These are phyloP conservation scores for Antarctomyces pellizariae DNA, from an alignment of 495 filamentous ascomycete genomes.

Conservation along the genomic window DNA sequence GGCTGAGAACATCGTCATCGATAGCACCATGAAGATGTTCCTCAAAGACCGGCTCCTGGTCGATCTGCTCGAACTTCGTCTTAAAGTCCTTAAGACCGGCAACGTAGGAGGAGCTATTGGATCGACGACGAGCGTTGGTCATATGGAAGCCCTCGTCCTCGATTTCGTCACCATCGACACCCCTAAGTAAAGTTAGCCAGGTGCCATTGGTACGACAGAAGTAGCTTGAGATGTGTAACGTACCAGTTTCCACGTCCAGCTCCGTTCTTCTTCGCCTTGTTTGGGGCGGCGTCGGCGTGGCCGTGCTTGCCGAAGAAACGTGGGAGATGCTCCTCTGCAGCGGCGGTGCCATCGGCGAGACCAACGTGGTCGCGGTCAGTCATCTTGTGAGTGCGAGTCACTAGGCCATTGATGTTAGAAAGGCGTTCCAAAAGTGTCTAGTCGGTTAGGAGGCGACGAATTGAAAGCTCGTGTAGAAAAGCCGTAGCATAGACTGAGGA, in stretches of 20 bases:
- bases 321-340: conserved; percentile 47
- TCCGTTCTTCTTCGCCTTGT: conserved; percentile 92
- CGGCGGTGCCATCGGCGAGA: conserved; percentile 36
- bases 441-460: no score
- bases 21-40: conserved; percentile 45
- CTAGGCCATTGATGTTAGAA: no score
- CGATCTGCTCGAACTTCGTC: conserved; percentile 75
- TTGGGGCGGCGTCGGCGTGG: conserved; percentile 57
- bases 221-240: conserved; percentile 11
- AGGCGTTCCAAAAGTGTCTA: no score
- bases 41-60: conserved; percentile 72
- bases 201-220: conserved; percentile 1
- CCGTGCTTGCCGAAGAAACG: conserved; percentile 84
- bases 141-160: conserved; percentile 61
- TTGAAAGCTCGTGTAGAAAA: no score
- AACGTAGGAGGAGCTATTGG: conserved; percentile 59
- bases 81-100: conserved; percentile 40
- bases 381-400: conserved; percentile 41
- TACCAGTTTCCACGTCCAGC: conserved; percentile 89
- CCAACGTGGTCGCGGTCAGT: conserved; percentile 70
- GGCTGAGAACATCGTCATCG: conserved; percentile 22
- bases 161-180: conserved; percentile 57
- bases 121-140: conserved; percentile 69
- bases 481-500: no score
- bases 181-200: conserved; percentile 30